Percentiles rank a stretch among this genome's conserved stretches.
Evolutionary conservation across 2,329 filamentous ascomycete genomes (phyloP).

Genomic region (Trematosphaeria pertusa): DNA sequence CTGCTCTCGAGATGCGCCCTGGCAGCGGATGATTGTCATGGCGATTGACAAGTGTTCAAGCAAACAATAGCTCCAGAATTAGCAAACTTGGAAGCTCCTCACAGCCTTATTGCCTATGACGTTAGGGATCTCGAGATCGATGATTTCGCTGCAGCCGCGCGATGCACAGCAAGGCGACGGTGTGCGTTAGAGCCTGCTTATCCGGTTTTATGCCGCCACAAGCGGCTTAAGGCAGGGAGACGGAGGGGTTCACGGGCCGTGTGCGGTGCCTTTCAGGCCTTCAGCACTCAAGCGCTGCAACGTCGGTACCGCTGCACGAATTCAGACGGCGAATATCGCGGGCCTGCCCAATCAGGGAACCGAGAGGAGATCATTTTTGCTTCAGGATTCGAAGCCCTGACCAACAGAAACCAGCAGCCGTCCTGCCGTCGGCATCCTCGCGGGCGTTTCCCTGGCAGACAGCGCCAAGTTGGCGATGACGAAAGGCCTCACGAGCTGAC

Average conservation of each 20-base stretch:
- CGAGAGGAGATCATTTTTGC: slow-evolving; percentile 17
- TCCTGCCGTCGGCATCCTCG: slow-evolving; percentile 23
- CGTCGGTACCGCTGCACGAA: slow-evolving; percentile 39
- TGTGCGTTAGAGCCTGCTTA: slow-evolving; percentile 31
- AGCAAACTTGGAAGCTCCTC: slow-evolving; percentile 33
- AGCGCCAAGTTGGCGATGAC: slow-evolving; percentile 40
- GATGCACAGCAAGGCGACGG: slow-evolving; percentile 37
- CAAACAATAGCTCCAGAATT: slow-evolving; percentile 9
- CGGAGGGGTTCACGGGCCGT: slow-evolving; percentile 40
- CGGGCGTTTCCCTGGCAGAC: slow-evolving; percentile 37
- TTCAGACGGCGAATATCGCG: slow-evolving; percentile 35
- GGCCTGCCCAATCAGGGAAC: slow-evolving; percentile 35
- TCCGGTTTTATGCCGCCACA: slow-evolving; percentile 41
- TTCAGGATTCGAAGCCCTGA: slow-evolving; percentile 22
- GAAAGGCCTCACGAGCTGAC: slow-evolving; percentile 36
- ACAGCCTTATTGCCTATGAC: slow-evolving; percentile 40
- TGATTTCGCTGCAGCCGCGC: slow-evolving; percentile 34
- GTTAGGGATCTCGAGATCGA: slow-evolving; percentile 35
- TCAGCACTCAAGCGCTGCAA: slow-evolving; percentile 27
- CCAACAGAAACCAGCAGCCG: slow-evolving; percentile 29
- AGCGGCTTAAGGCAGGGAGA: slow-evolving; percentile 34
- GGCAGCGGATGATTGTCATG: slow-evolving; percentile 4
- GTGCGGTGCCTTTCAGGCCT: slow-evolving; percentile 20
- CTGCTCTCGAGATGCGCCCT: slow-evolving; percentile 15
- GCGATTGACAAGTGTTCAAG: neutral